phyloP scores from a whole-genome alignment of 1,284 basidiomycete species.

The Phenoliferia sp. region DNA sequence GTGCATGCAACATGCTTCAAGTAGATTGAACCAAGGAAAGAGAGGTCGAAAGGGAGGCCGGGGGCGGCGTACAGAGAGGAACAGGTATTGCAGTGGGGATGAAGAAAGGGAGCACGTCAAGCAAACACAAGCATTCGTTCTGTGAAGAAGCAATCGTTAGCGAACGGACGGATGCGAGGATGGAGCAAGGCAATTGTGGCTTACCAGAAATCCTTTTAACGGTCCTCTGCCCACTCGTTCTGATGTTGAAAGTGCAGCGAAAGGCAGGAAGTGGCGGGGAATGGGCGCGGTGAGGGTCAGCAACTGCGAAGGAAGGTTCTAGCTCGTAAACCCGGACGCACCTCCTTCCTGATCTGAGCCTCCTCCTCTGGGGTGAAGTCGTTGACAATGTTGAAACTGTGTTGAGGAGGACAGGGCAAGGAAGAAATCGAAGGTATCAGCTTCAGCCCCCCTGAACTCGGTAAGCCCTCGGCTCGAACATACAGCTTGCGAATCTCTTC shows the following conservation, averaged over 20 bases:
- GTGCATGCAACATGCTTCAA: too few relatives aligned
- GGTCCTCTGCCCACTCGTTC: conserved; percentile 63
- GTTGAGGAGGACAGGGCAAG: too few relatives aligned
- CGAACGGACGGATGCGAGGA: too few relatives aligned
- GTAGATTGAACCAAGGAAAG: too few relatives aligned
- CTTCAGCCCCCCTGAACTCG: background rate
- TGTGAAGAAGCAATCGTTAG: too few relatives aligned
- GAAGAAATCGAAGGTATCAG: conserved; percentile 8
- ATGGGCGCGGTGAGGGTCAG: background rate
- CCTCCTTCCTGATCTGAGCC: conserved; percentile 97
- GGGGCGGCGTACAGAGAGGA: too few relatives aligned
- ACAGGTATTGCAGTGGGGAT: too few relatives aligned
- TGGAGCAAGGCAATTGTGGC: background rate
- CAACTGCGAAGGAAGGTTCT: background rate
- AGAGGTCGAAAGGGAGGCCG: too few relatives aligned
- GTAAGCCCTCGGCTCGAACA: background rate
- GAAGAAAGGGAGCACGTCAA: too few relatives aligned
- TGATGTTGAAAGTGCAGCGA: background rate
- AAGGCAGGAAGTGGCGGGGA: background rate
- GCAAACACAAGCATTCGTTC: too few relatives aligned
- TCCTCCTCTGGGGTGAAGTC: conserved; percentile 99
- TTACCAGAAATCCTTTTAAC: conserved; percentile 49
- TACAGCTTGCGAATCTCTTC: conserved; percentile 88
- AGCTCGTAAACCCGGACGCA: background rate
- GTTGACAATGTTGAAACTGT: conserved; percentile 52